Evolutionary conservation across 2,329 filamentous ascomycete species (phyloP).

Genomic region (Cytospora mali): DNA sequence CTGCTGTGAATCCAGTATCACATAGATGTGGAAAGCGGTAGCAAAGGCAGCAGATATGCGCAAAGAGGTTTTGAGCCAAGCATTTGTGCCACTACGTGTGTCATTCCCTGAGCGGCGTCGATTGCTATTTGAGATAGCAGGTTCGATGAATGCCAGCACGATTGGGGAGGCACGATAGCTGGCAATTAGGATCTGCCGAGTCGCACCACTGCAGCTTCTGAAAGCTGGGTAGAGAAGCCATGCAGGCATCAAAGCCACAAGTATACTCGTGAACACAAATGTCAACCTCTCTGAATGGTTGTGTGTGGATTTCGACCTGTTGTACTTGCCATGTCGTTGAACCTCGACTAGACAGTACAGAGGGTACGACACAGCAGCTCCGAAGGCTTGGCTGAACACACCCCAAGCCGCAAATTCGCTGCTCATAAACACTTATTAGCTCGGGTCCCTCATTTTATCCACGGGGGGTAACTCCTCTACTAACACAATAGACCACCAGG

Average conservation of each 20-base stretch:
- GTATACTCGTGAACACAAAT: not conserved
- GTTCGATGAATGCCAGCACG: not conserved
- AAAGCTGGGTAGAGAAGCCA: not conserved
- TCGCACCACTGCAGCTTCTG: not conserved
- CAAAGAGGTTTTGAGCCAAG: too few species aligned
- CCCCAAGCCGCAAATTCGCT: not conserved
- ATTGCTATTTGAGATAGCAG: not conserved
- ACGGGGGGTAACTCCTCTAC: too few species aligned
- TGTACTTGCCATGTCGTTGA: not conserved
- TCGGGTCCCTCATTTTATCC: too few species aligned
- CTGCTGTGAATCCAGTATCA: too few species aligned
- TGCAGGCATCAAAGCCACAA: not conserved
- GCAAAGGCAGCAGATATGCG: too few species aligned
- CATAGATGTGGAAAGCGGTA: too few species aligned
- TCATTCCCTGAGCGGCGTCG: too few species aligned
- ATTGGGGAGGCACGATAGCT: not conserved
- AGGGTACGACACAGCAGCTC: not conserved
- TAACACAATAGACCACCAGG: not conserved
- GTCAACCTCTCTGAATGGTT: not conserved
- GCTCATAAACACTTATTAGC: too few species aligned
- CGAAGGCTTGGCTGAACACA: not conserved
- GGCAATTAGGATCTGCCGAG: not conserved
- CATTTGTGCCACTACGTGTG: too few species aligned
- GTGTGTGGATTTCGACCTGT: not conserved
- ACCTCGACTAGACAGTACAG: not conserved